Percentiles rank a stretch among this genome's conserved stretches.
Evolutionary conservation across 1,284 basidiomycete genomes (phyloP).

Genomic region (Rhodotorula sp.): DNA sequence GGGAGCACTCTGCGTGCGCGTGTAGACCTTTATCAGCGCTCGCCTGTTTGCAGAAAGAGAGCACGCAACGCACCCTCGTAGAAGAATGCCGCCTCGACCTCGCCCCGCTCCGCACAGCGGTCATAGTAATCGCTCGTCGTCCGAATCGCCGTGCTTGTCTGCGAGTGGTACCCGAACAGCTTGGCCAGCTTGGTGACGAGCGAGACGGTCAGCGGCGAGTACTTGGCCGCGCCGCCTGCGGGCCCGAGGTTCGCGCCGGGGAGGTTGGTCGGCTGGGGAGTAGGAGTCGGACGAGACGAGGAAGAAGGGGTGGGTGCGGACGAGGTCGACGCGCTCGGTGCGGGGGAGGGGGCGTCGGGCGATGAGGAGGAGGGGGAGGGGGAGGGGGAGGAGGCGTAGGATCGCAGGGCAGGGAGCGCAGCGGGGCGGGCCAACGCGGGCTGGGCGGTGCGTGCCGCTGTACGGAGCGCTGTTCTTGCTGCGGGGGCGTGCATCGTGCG

Average conservation of each 20-base stretch:
- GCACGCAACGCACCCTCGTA: conserved; percentile 45
- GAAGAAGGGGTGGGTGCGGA: neutral
- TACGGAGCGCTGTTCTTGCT: conserved; percentile 10
- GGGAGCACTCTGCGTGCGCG: conserved; percentile 65
- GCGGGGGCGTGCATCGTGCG: neutral
- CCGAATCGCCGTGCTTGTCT: conserved; percentile 57
- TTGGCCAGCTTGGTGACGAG: conserved; percentile 52
- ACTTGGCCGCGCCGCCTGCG: conserved; percentile 23
- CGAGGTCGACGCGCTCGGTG: neutral
- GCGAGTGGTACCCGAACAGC: conserved; percentile 59
- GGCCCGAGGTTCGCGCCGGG: conserved; percentile 38
- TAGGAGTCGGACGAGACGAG: conserved; percentile 12
- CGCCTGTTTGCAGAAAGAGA: neutral
- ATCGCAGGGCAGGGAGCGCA: neutral
- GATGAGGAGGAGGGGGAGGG: neutral
- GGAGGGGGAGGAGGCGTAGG: conserved; percentile 12
- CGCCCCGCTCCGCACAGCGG: conserved; percentile 56
- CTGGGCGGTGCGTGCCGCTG: neutral
- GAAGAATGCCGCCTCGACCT: conserved; percentile 55
- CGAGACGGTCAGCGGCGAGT: conserved; percentile 42
- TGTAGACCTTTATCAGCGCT: neutral
- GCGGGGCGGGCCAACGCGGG: neutral
- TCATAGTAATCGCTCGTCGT: conserved; percentile 60
- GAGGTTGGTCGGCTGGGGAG: conserved; percentile 38
- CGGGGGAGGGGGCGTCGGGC: neutral